Evolutionary conservation across 2,329 filamentous ascomycete species (phyloP).

Genomic region (Penicillium sp.): DNA sequence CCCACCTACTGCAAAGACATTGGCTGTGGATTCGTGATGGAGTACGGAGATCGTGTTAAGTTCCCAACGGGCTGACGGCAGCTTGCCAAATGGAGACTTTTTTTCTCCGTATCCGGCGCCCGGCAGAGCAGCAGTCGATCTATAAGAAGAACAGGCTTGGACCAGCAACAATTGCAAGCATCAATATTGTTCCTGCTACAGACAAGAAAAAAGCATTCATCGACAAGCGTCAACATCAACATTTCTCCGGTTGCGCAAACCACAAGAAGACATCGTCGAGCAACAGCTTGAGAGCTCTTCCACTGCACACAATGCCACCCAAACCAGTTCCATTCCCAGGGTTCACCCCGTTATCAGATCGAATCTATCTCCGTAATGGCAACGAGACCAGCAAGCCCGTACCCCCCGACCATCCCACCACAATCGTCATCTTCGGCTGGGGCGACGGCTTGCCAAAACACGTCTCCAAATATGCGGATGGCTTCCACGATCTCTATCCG

Average conservation of each 20-base stretch:
- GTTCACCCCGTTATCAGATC: conserved; percentile 51
- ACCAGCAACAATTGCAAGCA: background rate
- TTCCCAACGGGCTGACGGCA: background rate
- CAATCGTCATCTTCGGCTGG: conserved; percentile 57
- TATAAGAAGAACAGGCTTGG: background rate
- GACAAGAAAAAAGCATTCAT: background rate
- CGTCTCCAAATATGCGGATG: conserved; percentile 57
- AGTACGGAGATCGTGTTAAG: background rate
- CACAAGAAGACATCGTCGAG: background rate
- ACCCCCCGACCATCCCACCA: conserved; percentile 31
- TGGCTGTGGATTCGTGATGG: background rate
- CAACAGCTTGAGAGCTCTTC: too few relatives aligned
- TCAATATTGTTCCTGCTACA: background rate
- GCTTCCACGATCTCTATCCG: conserved; percentile 56
- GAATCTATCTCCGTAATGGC: conserved; percentile 48
- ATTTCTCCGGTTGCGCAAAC: background rate
- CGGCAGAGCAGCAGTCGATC: background rate
- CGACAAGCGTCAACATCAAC: background rate
- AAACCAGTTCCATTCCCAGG: conserved; percentile 40
- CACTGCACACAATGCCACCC: conserved; percentile 16
- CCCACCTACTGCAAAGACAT: background rate
- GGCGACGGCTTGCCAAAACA: conserved; percentile 59
- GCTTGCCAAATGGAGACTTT: background rate
- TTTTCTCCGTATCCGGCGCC: background rate
- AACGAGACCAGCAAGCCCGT: conserved; percentile 24